These are phyloP conservation scores for Achaetomium macrosporum DNA, from an alignment of 2,329 filamentous ascomycete species.

Conservation along the genomic window DNA sequence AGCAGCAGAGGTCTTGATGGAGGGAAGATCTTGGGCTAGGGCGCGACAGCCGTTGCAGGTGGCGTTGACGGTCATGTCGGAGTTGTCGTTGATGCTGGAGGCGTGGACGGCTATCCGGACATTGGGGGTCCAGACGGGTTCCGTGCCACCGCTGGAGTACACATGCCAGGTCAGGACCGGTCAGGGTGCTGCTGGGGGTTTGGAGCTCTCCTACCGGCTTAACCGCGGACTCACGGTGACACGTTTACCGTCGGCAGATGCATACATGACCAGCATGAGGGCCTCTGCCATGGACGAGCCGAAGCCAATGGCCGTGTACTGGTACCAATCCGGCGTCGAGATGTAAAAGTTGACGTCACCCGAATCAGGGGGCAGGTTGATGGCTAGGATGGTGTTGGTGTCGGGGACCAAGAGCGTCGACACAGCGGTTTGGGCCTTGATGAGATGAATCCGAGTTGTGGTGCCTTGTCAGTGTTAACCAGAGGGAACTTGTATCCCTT, in stretches of 20 bases:
- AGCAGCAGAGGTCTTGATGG: not conserved
- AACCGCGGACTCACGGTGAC: slow-evolving; percentile 23
- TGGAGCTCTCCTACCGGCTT: slow-evolving; percentile 10
- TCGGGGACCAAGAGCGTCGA: slow-evolving; percentile 23
- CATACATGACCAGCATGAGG: slow-evolving; percentile 25
- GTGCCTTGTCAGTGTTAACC: slow-evolving; percentile 2
- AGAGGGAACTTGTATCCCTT: not conserved
- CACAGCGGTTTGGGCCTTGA: slow-evolving; percentile 10
- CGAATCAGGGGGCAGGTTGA: slow-evolving; percentile 23
- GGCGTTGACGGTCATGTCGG: slow-evolving; percentile 21
- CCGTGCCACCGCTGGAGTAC: slow-evolving; percentile 17
- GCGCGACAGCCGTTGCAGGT: slow-evolving; percentile 24
- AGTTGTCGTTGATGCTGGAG: slow-evolving; percentile 12
- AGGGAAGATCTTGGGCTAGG: slow-evolving; percentile 3
- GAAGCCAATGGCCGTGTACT: slow-evolving; percentile 26
- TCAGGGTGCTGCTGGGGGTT: not conserved
- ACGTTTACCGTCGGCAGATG: slow-evolving; percentile 18
- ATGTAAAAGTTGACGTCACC: slow-evolving; percentile 27
- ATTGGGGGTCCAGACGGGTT: slow-evolving; percentile 18
- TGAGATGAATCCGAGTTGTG: slow-evolving; percentile 3
- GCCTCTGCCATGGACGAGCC: slow-evolving; percentile 23
- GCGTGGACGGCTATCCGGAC: slow-evolving; percentile 17
- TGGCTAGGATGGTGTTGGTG: slow-evolving; percentile 21
- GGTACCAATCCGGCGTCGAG: slow-evolving; percentile 22
- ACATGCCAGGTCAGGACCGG: no score